These are phyloP conservation scores for Leucocoprinus leucothites DNA, from an alignment of 768 basidiomycete species.

Conservation along the genomic window DNA sequence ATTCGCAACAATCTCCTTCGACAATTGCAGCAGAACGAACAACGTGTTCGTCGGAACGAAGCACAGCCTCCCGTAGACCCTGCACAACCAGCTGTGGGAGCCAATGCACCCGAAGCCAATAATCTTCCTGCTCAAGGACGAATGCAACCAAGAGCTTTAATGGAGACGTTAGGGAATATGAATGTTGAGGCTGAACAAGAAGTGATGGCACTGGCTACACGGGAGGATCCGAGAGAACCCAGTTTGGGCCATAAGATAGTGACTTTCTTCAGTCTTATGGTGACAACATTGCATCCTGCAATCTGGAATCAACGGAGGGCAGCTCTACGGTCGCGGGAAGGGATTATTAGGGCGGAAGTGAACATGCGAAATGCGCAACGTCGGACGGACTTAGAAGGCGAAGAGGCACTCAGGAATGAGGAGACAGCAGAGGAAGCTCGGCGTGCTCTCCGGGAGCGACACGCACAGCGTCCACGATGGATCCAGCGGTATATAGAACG, in stretches of 20 bases:
- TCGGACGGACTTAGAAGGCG: conserved; percentile 15
- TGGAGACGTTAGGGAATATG: conserved; percentile 54
- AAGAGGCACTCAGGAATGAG: conserved; percentile 22
- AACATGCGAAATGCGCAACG: conserved; percentile 36
- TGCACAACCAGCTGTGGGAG: conserved; percentile 3
- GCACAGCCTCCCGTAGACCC: conserved; percentile 9
- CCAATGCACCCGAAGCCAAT: conserved; percentile 18
- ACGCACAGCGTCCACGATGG: conserved; percentile 57
- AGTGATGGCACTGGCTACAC: conserved; percentile 33
- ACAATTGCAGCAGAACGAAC: conserved; percentile 20
- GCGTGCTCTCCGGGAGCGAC: conserved; percentile 44
- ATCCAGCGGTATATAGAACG: conserved; percentile 61
- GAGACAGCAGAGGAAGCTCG: conserved; percentile 33
- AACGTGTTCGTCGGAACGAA: conserved; percentile 11
- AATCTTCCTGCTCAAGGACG: conserved; percentile 21
- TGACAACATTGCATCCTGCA: conserved; percentile 68
- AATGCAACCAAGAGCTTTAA: conserved; percentile 29
- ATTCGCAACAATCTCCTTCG: conserved; percentile 45
- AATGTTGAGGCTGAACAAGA: conserved; percentile 57
- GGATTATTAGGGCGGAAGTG: conserved; percentile 64
- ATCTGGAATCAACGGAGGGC: conserved; percentile 67
- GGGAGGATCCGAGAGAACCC: conserved; percentile 38
- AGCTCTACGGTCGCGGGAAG: conserved; percentile 60
- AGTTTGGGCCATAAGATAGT: conserved; percentile 43
- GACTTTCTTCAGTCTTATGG: conserved; percentile 54